These are phyloP conservation scores for Austroboletus eburneus DNA, from an alignment of 768 basidiomycete genomes.

Conservation along the genomic window DNA sequence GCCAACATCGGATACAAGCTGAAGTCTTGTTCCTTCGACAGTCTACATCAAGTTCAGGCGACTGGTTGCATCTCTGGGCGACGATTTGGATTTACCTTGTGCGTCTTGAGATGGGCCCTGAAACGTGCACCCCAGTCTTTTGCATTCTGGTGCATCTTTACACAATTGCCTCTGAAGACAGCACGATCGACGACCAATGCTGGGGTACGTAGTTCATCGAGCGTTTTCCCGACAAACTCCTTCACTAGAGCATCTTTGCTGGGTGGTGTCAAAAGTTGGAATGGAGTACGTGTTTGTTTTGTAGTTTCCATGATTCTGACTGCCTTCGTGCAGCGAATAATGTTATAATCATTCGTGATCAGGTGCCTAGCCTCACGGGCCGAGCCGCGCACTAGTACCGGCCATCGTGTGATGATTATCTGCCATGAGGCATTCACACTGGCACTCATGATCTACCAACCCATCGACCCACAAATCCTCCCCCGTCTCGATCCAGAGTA, in stretches of 20 bases:
- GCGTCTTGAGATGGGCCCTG: constrained; percentile 81
- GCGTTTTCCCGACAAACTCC: constrained; percentile 53
- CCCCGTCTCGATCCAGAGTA: constrained; percentile 64
- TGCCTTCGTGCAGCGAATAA: not conserved
- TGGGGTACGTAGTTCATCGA: constrained; percentile 65
- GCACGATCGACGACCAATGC: constrained; percentile 74
- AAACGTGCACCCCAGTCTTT: constrained; percentile 66
- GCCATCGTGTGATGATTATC: too few relatives aligned
- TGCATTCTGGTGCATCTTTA: constrained; percentile 64
- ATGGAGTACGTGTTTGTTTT: constrained; percentile 46
- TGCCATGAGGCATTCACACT: too few relatives aligned
- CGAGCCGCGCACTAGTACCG: too few relatives aligned
- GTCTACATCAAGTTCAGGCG: constrained; percentile 43
- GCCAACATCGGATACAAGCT: constrained; percentile 53
- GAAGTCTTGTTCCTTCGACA: constrained; percentile 66
- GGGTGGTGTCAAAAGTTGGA: constrained; percentile 35
- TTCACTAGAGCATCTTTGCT: constrained; percentile 46
- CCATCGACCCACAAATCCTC: constrained; percentile 60
- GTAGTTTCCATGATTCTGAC: constrained; percentile 18
- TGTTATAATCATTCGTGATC: constrained; percentile 1
- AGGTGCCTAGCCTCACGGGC: not conserved
- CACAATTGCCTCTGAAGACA: constrained; percentile 70
- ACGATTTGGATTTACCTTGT: constrained; percentile 48
- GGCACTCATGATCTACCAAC: constrained; percentile 34
- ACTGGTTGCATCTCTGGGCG: not conserved